phyloP scores from a whole-genome alignment of 495 filamentous ascomycete genomes.

The Podospora conica region DNA sequence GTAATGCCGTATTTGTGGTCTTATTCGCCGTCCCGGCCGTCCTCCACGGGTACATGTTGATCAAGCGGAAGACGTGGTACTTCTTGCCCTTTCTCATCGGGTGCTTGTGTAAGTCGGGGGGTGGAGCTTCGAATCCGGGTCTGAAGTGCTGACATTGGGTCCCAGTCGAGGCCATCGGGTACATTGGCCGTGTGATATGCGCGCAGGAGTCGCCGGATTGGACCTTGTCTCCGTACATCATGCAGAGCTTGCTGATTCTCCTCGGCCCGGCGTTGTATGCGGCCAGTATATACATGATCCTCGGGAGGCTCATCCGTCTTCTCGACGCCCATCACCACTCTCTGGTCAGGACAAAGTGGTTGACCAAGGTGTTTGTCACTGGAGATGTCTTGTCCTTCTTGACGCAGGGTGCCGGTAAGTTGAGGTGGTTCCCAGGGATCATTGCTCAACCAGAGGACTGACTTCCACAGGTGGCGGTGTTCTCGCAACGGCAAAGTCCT shows the following conservation, averaged over 20 bases:
- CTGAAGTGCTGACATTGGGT: background rate
- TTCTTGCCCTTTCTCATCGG: slow-evolving; percentile 55
- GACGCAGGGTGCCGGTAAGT: slow-evolving; percentile 25
- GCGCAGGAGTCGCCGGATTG: slow-evolving; percentile 27
- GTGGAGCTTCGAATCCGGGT: background rate
- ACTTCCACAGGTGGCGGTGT: slow-evolving; percentile 18
- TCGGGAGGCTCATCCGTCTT: slow-evolving; percentile 40
- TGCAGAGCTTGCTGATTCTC: slow-evolving; percentile 30
- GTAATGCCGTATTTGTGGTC: slow-evolving; percentile 43
- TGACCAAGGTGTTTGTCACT: slow-evolving; percentile 46
- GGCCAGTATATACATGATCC: slow-evolving; percentile 52
- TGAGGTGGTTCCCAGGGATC: too few relatives aligned
- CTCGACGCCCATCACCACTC: slow-evolving; percentile 32
- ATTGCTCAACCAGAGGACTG: background rate
- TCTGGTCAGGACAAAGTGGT: slow-evolving; percentile 35
- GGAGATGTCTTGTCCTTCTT: slow-evolving; percentile 40
- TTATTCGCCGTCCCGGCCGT: slow-evolving; percentile 45
- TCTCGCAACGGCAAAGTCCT: slow-evolving; percentile 30
- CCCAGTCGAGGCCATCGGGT: slow-evolving; percentile 54
- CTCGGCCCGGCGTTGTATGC: slow-evolving; percentile 37
- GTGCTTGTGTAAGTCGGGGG: slow-evolving; percentile 45
- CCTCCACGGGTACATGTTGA: slow-evolving; percentile 45
- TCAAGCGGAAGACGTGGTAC: slow-evolving; percentile 49
- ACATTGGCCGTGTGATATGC: slow-evolving; percentile 45
- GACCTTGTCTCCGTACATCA: slow-evolving; percentile 34